Percentiles rank a stretch among this genome's conserved stretches.
Evolutionary conservation across 768 basidiomycete genomes (phyloP).

Genomic region (Dentipellis fragilis): DNA sequence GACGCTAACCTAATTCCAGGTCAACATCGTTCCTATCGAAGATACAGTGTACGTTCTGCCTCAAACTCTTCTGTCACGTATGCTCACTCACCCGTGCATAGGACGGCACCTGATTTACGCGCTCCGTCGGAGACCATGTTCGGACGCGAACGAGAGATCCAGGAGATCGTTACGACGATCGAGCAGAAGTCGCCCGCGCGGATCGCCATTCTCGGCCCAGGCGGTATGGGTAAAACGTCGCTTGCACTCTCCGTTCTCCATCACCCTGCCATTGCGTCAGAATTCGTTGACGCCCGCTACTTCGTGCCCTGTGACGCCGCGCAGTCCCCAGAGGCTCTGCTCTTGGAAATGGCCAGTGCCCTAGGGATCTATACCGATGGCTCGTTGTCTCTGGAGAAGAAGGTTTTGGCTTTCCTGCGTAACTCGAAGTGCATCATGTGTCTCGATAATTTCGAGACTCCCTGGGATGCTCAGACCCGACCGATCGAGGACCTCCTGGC

Average conservation of each 20-base stretch:
- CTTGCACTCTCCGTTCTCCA: constrained; percentile 4
- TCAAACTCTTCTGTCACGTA: neutral
- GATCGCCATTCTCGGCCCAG: constrained; percentile 15
- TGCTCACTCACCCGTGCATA: neutral
- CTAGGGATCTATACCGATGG: neutral
- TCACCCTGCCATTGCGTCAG: neutral
- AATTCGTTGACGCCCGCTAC: constrained; percentile 1
- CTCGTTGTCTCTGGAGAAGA: neutral
- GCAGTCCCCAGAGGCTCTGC: neutral
- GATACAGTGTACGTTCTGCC: neutral
- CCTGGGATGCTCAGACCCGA: neutral
- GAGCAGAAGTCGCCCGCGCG: constrained; percentile 1
- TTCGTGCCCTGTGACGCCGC: constrained; percentile 5
- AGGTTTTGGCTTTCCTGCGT: neutral
- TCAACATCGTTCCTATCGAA: neutral
- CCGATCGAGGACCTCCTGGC: neutral
- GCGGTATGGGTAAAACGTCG: constrained; percentile 10
- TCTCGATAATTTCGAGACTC: constrained; percentile 4
- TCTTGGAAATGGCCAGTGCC: neutral
- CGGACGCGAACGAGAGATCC: neutral
- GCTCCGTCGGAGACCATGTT: neutral
- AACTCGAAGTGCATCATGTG: neutral
- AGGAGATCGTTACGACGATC: neutral
- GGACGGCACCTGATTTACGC: neutral
- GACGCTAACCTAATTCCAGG: neutral